Base-by-base conservation (phyloP, 2,329 filamentous ascomycete species). In the Aspergillus uvarum region DNA sequence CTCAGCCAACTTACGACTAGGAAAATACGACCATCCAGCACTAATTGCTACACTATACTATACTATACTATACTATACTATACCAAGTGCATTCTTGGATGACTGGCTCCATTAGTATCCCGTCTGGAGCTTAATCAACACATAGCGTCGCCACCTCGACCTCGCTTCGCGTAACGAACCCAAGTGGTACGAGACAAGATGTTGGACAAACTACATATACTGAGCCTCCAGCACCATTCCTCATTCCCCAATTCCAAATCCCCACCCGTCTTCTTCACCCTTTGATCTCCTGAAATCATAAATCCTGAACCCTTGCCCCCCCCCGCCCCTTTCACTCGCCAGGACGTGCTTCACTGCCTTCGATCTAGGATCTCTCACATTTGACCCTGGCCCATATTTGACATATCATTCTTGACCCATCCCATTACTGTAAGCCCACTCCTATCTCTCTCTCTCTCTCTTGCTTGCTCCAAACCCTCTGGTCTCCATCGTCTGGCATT, bases 111-210 rank as follows among this genome's bases (percentile, higher is more conserved):
- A 53, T 54, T 47, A 32, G 48, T 47, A 54, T 49, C 53, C 38
- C 55, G 52, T 57, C 58, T 55, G 63, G 58, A 66, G 64, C 60
- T 65, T 62, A 60, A 54, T 44, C 60, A 42, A 42, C 47, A 58
- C 59, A 67, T 66, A 67, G 65, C 62, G 65, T 51, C 65, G 60
- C 65, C 65, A 67, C 65, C 57, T 51, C 53, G 60, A 64, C 58
- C 61, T 63, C 59, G 44, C 56, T 61, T 59, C 44, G 59, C 53
- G 51, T 26, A 56, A 57, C 54, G 52, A 51, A 58, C 54, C 38
- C 32, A 47, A 56, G 62, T 67, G 54, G 59, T 59, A 67, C 65
- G 58, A 54, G 29, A 58, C 62, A 51, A 57, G 38, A 61, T 61
- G 54, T 47, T 54, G 52, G 44, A 48, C 50, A 51, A 50, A 54